These are phyloP conservation scores for Bacterosira constricta DNA, from an alignment of 108 stramenopile genomes.

Conservation along the genomic window DNA sequence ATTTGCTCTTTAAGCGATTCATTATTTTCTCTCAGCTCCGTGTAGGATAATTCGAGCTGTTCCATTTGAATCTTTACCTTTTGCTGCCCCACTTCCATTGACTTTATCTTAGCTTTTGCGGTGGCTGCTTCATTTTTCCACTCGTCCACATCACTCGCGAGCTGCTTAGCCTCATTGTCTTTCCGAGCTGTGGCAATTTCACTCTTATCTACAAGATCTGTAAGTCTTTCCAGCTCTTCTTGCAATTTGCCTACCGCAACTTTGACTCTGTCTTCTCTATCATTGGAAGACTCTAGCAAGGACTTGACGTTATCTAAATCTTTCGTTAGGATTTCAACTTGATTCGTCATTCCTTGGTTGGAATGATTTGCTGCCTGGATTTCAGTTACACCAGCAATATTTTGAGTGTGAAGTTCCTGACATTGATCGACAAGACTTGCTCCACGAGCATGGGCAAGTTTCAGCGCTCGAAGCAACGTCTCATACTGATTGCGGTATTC, in stretches of 20 bases:
- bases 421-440: slow-evolving; percentile 3
- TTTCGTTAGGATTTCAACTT: neutral
- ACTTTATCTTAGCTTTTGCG: slow-evolving; percentile 5
- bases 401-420: neutral
- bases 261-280: slow-evolving; percentile 19
- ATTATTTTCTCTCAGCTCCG: slow-evolving; percentile 17
- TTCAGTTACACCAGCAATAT: neutral
- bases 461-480: slow-evolving; percentile 21
- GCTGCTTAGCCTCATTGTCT: slow-evolving; percentile 23
- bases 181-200: slow-evolving; percentile 11
- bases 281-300: slow-evolving; percentile 18
- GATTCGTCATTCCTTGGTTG: neutral
- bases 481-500: slow-evolving; percentile 20
- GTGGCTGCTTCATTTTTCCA: slow-evolving; percentile 34
- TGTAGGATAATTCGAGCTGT: slow-evolving; percentile 27
- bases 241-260: slow-evolving; percentile 9
- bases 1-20: slow-evolving; percentile 10
- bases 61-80: slow-evolving; percentile 16
- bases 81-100: slow-evolving; percentile 23
- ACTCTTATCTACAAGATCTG: slow-evolving; percentile 23
- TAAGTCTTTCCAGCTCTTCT: slow-evolving; percentile 22
- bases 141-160: slow-evolving; percentile 22
- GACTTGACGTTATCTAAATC: slow-evolving; percentile 22
- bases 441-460: slow-evolving; percentile 14
- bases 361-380: slow-evolving; percentile 1